Evolutionary conservation across 306 rosid genomes (phyloP), one percentile per base, ranked within the genome.

Genomic region (Cucurbita ficifolia): DNA sequence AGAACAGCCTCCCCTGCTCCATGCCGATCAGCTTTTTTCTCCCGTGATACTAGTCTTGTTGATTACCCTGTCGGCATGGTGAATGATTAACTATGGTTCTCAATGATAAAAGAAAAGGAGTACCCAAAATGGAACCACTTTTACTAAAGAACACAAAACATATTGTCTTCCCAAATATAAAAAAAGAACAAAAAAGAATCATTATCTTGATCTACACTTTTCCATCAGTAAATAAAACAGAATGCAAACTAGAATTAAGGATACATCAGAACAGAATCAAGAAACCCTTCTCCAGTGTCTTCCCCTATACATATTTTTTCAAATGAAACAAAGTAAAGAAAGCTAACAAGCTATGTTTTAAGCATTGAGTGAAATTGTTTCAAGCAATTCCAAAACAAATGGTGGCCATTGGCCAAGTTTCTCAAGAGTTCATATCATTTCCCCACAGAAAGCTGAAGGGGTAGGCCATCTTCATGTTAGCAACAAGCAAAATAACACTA

Each of bases 21-120:
- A 45, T 46, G 73, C 56, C 18, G 21, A 70, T 49, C 22, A 4
- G 55, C 16, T 29, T 2, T 49, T 24, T 69, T 48, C 45, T 29
- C 59, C 59, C 45, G 46, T 14, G 36, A 50, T 33, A 35, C 74
- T 70, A 70, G 7, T 48, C 43, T 49, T 70, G 29, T 17, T 29
- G 58, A 48, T 17, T 43, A 70, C 24, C 74, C 74, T 70, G 50
- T 50, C 13, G 59, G 17, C 74, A 70, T 70, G 74, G 40, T 70
- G 59, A 70, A 70, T 48, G 45, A 70, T 48, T 70, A 70, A 48
- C 73, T 16, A 70, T 50, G 29, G 43, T 16, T 49, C 74, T 49
- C 39, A 33, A 49, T 48, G 74, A 70, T 49, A 6, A 22, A 14
- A 35, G 33, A 50, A 70, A 38, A 10, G 19, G 59, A 70, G 46